Conservation (phyloP, 1,284 basidiomycete genomes). For the Puccinia polysora region DNA sequence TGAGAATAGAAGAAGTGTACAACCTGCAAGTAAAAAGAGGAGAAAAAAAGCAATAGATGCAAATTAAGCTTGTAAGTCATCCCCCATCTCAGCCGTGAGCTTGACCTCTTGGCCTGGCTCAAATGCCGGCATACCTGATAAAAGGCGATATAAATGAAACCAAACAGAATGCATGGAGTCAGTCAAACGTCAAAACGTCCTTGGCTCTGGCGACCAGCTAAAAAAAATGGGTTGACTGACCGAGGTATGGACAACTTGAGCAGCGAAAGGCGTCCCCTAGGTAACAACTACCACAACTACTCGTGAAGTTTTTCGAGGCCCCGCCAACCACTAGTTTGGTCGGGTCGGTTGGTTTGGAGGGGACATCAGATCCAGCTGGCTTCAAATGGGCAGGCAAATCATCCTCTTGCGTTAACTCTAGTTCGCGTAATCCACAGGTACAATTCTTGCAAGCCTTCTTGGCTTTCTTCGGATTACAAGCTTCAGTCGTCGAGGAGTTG, state of each 20-base stretch:
- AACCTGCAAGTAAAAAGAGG: no score
- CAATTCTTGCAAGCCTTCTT: slow-evolving; percentile 89
- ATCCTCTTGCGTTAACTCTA: slow-evolving; percentile 70
- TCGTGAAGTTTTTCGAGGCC: slow-evolving; percentile 75
- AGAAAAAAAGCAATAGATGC: no score
- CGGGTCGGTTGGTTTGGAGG: slow-evolving; percentile 55
- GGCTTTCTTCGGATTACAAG: slow-evolving; percentile 53
- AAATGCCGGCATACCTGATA: slow-evolving; percentile 90
- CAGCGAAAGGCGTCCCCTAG: slow-evolving; percentile 97
- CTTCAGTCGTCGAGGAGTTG: slow-evolving; percentile 63
- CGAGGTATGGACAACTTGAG: slow-evolving; percentile 88
- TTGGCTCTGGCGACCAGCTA: no score
- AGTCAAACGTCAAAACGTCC: no score
- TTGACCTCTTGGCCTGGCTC: slow-evolving; percentile 97
- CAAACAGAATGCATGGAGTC: no score
- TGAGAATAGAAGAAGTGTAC: no score
- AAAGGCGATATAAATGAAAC: no score
- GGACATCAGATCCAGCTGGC: slow-evolving; percentile 64
- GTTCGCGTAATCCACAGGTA: slow-evolving; percentile 84
- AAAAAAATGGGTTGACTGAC: slow-evolving; percentile 58
- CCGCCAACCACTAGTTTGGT: slow-evolving; percentile 59
- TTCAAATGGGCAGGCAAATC: slow-evolving; percentile 56
- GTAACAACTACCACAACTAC: slow-evolving; percentile 96
- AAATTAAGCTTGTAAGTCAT: slow-evolving; percentile 66
- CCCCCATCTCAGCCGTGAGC: slow-evolving; percentile 61